phyloP scores from a whole-genome alignment of 345 rosid genomes.

The Raphanus raphanistrum region DNA sequence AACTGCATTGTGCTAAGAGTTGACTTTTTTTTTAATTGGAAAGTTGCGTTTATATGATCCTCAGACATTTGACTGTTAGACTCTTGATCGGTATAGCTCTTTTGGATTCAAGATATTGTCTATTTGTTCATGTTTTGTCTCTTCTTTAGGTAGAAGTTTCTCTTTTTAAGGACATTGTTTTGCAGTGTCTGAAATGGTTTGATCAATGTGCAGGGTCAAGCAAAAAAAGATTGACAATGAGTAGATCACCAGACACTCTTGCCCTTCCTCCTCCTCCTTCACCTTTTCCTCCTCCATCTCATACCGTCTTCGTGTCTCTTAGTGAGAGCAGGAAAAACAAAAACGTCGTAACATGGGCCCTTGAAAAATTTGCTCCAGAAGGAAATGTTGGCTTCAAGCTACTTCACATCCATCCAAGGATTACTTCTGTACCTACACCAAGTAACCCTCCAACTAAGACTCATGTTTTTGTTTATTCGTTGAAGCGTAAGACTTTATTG shows the following conservation, averaged over 20 bases:
- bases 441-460: constrained; percentile 51
- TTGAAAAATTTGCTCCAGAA: constrained; percentile 54
- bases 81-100: no score
- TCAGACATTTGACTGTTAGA: no score
- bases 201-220: constrained; percentile 20
- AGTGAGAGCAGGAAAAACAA: constrained; percentile 61
- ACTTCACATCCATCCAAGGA: constrained; percentile 64
- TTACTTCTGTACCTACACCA: constrained; percentile 77
- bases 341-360: constrained; percentile 52
- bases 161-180: neutral
- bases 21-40: no score
- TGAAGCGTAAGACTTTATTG: constrained; percentile 1
- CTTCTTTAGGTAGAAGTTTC: no score
- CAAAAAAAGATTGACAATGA: constrained; percentile 24
- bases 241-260: constrained; percentile 26
- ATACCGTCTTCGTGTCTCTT: constrained; percentile 56
- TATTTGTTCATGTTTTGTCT: no score
- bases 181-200: constrained; percentile 16
- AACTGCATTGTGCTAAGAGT: no score
- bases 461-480: constrained; percentile 11
- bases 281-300: constrained; percentile 32
- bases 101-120: no score
- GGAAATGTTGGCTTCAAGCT: constrained; percentile 58
- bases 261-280: constrained; percentile 33
- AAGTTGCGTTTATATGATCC: no score